A percentile compares a stretch with the other conserved stretches of the same genome.
These are phyloP conservation scores for Quercus bicolor DNA, from an alignment of 306 rosid species.

Conservation along the genomic window DNA sequence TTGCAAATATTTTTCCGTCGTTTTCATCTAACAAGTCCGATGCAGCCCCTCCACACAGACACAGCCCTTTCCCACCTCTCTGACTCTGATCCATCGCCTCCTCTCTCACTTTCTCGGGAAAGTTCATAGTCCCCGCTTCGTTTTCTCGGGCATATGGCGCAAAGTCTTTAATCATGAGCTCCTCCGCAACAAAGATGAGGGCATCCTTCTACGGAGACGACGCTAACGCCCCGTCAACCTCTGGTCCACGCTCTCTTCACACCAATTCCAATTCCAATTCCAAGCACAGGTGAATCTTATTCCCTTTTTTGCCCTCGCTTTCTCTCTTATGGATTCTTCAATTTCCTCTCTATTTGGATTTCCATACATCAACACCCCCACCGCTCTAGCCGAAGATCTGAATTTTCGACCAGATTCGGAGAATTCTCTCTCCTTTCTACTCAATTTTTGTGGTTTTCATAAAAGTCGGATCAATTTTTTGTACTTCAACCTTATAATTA, in stretches of 20 bases:
- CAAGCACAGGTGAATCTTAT: slow-evolving; percentile 23
- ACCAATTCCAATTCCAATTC: background rate
- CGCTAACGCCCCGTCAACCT: slow-evolving; percentile 36
- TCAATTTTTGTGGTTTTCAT: background rate
- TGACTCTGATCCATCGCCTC: background rate
- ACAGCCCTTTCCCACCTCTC: background rate
- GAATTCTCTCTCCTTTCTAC: background rate
- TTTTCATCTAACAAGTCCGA: background rate
- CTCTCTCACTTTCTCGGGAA: background rate
- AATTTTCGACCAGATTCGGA: background rate
- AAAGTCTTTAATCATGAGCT: slow-evolving; percentile 27
- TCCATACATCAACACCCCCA: background rate
- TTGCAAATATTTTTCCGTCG: no score
- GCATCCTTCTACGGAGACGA: slow-evolving; percentile 36
- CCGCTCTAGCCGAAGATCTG: background rate
- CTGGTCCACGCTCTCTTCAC: slow-evolving; percentile 14
- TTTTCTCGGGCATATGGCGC: slow-evolving; percentile 11
- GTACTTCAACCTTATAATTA: background rate
- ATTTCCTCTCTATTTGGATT: slow-evolving; percentile 1
- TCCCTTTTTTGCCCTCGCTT: background rate
- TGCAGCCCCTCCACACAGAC: background rate
- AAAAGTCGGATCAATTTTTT: background rate
- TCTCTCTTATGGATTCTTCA: background rate
- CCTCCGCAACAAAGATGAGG: slow-evolving; percentile 34
- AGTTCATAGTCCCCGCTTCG: background rate